Evolutionary conservation across 306 rosid genomes (phyloP).

Genomic region (Astragalus membranaceus): DNA sequence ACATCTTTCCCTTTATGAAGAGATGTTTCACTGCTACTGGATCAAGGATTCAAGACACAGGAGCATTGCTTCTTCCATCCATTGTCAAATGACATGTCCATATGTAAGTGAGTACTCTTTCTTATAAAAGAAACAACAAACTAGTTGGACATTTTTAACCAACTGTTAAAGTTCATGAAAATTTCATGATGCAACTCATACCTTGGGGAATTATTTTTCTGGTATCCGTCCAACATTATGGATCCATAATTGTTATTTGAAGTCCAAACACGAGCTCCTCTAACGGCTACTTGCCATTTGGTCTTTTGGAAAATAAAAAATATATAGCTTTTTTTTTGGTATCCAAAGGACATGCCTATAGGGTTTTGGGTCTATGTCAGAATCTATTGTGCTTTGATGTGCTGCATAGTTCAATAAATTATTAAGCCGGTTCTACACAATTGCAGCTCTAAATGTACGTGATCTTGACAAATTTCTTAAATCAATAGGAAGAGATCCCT

Average conservation of each 20-base stretch:
- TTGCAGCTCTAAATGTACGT: slow-evolving; percentile 56
- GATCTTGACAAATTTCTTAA: slow-evolving; percentile 77
- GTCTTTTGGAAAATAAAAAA: background rate
- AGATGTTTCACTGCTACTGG: slow-evolving; percentile 82
- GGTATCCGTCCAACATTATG: background rate
- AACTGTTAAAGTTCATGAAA: slow-evolving; percentile 2
- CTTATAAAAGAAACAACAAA: background rate
- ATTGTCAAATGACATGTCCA: slow-evolving; percentile 75
- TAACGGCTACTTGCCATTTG: slow-evolving; percentile 3
- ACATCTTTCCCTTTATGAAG: slow-evolving; percentile 38
- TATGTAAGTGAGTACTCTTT: slow-evolving; percentile 55
- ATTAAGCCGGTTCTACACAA: background rate
- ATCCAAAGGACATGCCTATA: background rate
- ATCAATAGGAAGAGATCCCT: slow-evolving; percentile 66
- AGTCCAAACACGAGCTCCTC: background rate
- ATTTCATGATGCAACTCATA: background rate
- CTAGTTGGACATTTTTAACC: background rate
- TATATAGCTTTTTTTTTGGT: background rate
- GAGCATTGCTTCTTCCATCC: slow-evolving; percentile 86
- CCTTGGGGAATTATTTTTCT: background rate
- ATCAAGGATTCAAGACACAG: slow-evolving; percentile 72
- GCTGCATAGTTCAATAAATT: background rate
- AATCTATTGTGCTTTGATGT: background rate
- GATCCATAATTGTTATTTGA: slow-evolving; percentile 4
- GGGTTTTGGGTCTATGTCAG: background rate